Percentiles rank a stretch among this genome's conserved stretches.
phyloP scores from a whole-genome alignment of 345 rosid genomes.

The Stellera chamaejasme region DNA sequence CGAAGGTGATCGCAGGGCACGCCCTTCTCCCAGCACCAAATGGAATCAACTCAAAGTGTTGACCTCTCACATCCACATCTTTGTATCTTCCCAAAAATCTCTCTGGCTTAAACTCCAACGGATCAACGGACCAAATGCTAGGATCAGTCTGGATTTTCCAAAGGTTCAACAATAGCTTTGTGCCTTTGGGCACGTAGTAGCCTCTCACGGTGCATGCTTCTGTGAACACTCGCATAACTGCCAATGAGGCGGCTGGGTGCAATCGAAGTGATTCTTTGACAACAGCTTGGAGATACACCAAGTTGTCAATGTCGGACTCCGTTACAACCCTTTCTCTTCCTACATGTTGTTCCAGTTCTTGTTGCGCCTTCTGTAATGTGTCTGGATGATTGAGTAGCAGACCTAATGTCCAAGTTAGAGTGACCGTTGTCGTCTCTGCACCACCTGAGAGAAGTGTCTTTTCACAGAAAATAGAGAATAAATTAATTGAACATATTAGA shows the following conservation, averaged over 20 bases:
- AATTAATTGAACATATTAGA: no score
- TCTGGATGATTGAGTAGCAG: slow-evolving; percentile 25
- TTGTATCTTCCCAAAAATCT: neutral
- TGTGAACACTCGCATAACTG: slow-evolving; percentile 5
- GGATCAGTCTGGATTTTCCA: slow-evolving; percentile 9
- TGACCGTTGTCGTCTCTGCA: slow-evolving; percentile 24
- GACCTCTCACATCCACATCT: slow-evolving; percentile 1
- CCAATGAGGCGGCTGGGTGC: slow-evolving; percentile 17
- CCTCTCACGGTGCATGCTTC: slow-evolving; percentile 25
- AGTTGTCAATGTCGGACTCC: slow-evolving; percentile 20
- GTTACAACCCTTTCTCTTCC: slow-evolving; percentile 20
- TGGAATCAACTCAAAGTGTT: neutral
- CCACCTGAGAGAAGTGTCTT: slow-evolving; percentile 13
- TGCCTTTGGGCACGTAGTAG: slow-evolving; percentile 19
- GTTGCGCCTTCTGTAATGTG: slow-evolving; percentile 16
- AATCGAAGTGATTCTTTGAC: slow-evolving; percentile 14
- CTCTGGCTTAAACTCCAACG: slow-evolving; percentile 6
- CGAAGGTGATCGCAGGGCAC: slow-evolving; percentile 3
- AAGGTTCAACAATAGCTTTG: slow-evolving; percentile 7
- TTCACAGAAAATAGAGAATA: no score
- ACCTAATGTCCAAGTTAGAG: slow-evolving; percentile 29
- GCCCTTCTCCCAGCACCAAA: slow-evolving; percentile 7
- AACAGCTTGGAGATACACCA: slow-evolving; percentile 22
- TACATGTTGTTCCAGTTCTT: slow-evolving; percentile 24
- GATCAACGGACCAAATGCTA: slow-evolving; percentile 3